A percentile compares a stretch with the other conserved stretches of the same genome.
These are phyloP conservation scores for Brassica cretica DNA, from an alignment of 345 rosid genomes.

Conservation along the genomic window DNA sequence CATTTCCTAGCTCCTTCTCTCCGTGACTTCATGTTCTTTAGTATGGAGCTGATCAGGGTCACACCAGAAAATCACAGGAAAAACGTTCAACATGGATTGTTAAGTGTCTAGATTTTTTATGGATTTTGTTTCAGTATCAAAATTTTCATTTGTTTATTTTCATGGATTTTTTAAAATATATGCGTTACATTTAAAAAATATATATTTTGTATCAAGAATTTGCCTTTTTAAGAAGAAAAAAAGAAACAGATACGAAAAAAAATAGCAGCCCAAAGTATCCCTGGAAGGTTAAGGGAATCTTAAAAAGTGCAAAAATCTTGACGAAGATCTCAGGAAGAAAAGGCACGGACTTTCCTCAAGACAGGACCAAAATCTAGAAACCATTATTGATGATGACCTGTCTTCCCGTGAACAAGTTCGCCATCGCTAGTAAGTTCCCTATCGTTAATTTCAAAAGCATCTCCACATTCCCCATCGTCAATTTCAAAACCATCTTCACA, in stretches of 20 bases:
- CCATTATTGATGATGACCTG: constrained; percentile 21
- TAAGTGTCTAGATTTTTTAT: too few species aligned
- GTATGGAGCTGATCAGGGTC: too few species aligned
- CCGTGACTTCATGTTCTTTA: too few species aligned
- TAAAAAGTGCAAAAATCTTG: constrained; percentile 18
- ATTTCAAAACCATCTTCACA: constrained; percentile 19
- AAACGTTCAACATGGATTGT: too few species aligned
- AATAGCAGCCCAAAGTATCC: neutral
- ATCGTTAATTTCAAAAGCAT: constrained; percentile 12
- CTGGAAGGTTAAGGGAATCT: constrained; percentile 36
- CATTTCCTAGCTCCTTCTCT: too few species aligned
- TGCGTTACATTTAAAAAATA: neutral
- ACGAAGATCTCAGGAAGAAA: neutral
- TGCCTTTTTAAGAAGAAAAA: neutral
- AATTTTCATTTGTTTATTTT: neutral
- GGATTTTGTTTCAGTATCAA: neutral
- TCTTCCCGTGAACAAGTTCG: constrained; percentile 38
- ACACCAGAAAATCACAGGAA: too few species aligned
- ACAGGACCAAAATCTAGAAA: constrained; percentile 19
- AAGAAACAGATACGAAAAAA: neutral
- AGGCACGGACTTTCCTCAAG: constrained; percentile 12
- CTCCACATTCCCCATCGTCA: neutral
- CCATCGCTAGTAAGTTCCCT: constrained; percentile 14
- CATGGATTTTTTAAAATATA: neutral
- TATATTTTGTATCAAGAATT: neutral